These are phyloP conservation scores for Aspergillus sp. DNA, from an alignment of 2,329 filamentous ascomycete genomes.

Conservation along the genomic window DNA sequence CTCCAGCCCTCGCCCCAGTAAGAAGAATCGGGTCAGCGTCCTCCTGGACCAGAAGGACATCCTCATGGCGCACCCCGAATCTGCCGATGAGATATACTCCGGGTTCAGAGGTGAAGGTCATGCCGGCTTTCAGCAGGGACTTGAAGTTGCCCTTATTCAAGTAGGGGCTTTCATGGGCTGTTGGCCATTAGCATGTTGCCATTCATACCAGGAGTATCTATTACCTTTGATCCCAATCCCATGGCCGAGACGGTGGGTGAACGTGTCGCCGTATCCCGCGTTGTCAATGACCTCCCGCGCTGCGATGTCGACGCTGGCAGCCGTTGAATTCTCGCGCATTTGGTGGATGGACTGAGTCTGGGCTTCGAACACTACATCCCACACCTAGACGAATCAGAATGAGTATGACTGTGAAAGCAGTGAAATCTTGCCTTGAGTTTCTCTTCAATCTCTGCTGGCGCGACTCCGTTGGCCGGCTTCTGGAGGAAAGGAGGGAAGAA, in stretches of 20 bases:
- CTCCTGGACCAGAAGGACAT: slow-evolving; percentile 50
- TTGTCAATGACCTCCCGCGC: slow-evolving; percentile 48
- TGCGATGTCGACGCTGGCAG: slow-evolving; percentile 53
- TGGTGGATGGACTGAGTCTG: slow-evolving; percentile 47
- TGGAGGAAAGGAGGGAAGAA: slow-evolving; percentile 42
- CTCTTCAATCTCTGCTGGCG: slow-evolving; percentile 27
- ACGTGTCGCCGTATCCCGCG: slow-evolving; percentile 50
- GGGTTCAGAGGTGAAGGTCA: slow-evolving; percentile 57
- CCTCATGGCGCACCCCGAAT: slow-evolving; percentile 56
- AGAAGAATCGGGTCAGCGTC: slow-evolving; percentile 47
- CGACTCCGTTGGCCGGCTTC: slow-evolving; percentile 10
- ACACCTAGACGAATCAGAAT: slow-evolving; percentile 33
- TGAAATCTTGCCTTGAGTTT: slow-evolving; percentile 32
- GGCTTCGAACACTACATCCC: slow-evolving; percentile 53
- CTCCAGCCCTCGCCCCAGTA: slow-evolving; percentile 43
- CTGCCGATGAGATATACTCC: slow-evolving; percentile 52
- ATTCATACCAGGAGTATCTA: too few species aligned
- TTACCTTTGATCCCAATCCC: slow-evolving; percentile 54
- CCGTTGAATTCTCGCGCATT: slow-evolving; percentile 44
- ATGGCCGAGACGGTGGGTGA: slow-evolving; percentile 55
- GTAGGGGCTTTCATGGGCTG: slow-evolving; percentile 53
- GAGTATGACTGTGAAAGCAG: neutral
- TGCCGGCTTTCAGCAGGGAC: slow-evolving; percentile 43
- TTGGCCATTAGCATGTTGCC: neutral
- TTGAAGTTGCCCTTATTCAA: slow-evolving; percentile 52